Evolutionary conservation across 2,329 filamentous ascomycete species (phyloP).

Genomic region (Aspergillus persii): DNA sequence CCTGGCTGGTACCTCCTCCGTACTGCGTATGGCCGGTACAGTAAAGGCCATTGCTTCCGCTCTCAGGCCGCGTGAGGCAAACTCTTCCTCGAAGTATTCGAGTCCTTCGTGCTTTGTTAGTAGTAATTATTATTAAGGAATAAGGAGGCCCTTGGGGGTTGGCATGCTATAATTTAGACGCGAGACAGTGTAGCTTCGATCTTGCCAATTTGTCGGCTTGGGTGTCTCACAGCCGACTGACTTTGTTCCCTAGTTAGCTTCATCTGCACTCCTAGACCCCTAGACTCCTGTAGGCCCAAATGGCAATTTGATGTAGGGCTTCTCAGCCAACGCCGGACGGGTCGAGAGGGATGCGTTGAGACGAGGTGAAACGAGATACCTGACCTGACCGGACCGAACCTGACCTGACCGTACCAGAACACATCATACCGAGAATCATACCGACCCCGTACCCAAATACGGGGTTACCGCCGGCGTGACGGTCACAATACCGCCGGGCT

Average conservation of each 20-base stretch:
- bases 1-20: neutral
- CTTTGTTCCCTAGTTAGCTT: neutral
- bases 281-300: neutral
- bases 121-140: neutral
- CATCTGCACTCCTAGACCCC: too few relatives aligned
- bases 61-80: slow-evolving; percentile 21
- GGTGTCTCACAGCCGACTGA: neutral
- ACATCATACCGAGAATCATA: neutral
- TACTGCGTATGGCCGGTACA: slow-evolving; percentile 17
- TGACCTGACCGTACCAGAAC: too few relatives aligned
- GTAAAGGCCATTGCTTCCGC: slow-evolving; percentile 18
- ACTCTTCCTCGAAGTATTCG: neutral
- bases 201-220: neutral
- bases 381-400: too few relatives aligned
- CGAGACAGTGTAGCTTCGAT: slow-evolving; percentile 11
- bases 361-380: slow-evolving; percentile 17
- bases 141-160: slow-evolving; percentile 3
- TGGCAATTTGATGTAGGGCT: slow-evolving; percentile 4
- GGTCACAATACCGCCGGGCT: slow-evolving; percentile 21
- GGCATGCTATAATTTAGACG: neutral
- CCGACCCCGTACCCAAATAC: neutral
- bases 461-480: slow-evolving; percentile 10
- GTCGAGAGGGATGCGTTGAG: slow-evolving; percentile 11
- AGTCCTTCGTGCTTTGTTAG: neutral
- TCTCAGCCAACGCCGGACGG: slow-evolving; percentile 7